Base-by-base conservation (phyloP, 2,329 filamentous ascomycete species). In the Westerdykella sp. region DNA sequence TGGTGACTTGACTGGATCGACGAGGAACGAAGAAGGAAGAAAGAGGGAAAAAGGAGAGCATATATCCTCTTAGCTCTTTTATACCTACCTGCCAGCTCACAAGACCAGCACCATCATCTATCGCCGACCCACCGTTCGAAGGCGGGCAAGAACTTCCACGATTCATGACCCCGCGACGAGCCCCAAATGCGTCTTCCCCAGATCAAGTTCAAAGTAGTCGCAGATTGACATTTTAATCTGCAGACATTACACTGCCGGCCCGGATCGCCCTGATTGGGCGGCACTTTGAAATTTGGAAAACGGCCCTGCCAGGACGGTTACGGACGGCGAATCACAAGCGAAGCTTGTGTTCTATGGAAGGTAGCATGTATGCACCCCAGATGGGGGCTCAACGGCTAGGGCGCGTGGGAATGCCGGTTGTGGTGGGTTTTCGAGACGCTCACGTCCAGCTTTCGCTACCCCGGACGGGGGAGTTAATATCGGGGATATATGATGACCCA, bases 221-320 rank as follows among this genome's bases (percentile, higher is more conserved):
- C 39, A 55, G 46, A 60, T 60, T 54, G 48, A 53, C 43, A 47
- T 25, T 39, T 42, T 48, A 14, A 42, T 61, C 49, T 60, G 51
- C 40, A 22, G 32, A 42, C 30, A 50, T 50, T 43, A 37, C 42
- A 41, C 43, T 47, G 9, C 21, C 55, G 54, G 57, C 41, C 59
- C 57, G 59, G 44, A 37, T 46, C 37, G 46, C 43, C 39, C 41
- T 54, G 14, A 55, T 54, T 58, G 56, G 56, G 22, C 41, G 16
- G 30, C 6, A 13, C 7, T 12, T 35, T 9, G 42, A 14, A 50
- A 55, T 43, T 56, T 40, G 50, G 51, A 46, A 45, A 28, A 2
- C 7, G 25, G 3, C 25, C 25, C 25, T 28, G 25, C 11, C 25
- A 28, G 4, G 25, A 28, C 7, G 25, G 25, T 21, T 21, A 21